Evolutionary conservation across 495 filamentous ascomycete species (phyloP).

Genomic region (Podospora comata): DNA sequence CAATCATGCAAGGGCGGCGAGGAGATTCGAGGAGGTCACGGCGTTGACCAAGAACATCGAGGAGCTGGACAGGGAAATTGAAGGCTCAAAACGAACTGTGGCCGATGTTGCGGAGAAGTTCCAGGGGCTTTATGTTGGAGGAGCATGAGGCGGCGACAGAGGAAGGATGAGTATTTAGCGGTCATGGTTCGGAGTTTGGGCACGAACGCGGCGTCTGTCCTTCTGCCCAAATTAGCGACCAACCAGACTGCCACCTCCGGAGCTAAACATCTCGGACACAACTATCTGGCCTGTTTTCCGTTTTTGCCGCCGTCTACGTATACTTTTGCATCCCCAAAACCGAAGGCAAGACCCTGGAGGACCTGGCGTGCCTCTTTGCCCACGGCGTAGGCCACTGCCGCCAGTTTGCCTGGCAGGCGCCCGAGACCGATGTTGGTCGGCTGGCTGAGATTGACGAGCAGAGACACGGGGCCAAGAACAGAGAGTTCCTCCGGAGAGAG

Average conservation of each 20-base stretch:
- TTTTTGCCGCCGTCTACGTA: constrained; percentile 57
- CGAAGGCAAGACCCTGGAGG: constrained; percentile 73
- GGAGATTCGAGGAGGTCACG: constrained; percentile 86
- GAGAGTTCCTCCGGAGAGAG: neutral
- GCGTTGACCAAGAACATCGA: constrained; percentile 76
- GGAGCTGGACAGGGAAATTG: constrained; percentile 81
- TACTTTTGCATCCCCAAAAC: constrained; percentile 75
- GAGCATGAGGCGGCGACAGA: neutral
- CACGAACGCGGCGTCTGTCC: neutral
- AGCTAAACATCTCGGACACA: neutral
- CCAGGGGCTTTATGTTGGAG: constrained; percentile 44
- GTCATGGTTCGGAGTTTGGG: neutral
- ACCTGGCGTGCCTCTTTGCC: constrained; percentile 52
- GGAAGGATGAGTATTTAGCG: neutral
- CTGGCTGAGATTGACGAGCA: neutral
- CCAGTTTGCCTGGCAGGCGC: neutral
- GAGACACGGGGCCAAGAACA: neutral
- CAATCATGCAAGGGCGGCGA: constrained; percentile 68
- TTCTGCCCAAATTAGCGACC: neutral
- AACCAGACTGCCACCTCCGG: neutral
- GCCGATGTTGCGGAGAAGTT: constrained; percentile 53
- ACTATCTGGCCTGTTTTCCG: constrained; percentile 34
- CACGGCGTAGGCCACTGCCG: neutral
- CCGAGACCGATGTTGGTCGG: neutral
- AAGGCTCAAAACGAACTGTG: constrained; percentile 56